phyloP scores from a whole-genome alignment of 768 basidiomycete species.

The Mrakia gelida region DNA sequence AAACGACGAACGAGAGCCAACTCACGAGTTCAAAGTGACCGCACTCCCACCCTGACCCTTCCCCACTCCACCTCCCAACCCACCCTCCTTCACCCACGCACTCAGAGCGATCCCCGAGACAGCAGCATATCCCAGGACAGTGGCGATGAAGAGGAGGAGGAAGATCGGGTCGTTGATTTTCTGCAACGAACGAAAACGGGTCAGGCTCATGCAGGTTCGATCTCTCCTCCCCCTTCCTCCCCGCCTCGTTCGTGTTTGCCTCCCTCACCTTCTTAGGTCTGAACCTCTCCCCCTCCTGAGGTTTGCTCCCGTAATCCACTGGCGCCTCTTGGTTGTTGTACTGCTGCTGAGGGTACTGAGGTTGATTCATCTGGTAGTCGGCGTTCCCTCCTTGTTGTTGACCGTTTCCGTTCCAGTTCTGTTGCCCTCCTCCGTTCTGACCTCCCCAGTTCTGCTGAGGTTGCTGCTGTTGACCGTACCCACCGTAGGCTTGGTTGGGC shows the following conservation, averaged over 20 bases:
- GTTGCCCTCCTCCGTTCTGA: background rate
- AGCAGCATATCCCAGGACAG: constrained; percentile 66
- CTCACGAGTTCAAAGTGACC: constrained; percentile 58
- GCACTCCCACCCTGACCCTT: constrained; percentile 51
- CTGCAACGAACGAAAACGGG: background rate
- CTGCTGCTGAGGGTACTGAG: constrained; percentile 21
- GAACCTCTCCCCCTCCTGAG: constrained; percentile 40
- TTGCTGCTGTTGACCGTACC: constrained; percentile 9
- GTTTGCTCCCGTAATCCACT: constrained; percentile 12
- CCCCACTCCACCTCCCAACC: constrained; percentile 67
- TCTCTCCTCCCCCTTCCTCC: background rate
- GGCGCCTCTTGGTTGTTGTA: background rate
- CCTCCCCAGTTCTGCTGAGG: constrained; percentile 7
- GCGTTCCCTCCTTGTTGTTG: background rate
- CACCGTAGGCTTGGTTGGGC: background rate
- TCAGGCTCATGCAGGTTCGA: background rate
- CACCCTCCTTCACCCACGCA: constrained; percentile 60
- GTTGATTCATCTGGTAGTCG: constrained; percentile 19
- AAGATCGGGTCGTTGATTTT: constrained; percentile 68
- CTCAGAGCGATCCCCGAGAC: constrained; percentile 63
- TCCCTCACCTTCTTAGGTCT: constrained; percentile 50
- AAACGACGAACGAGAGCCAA: background rate
- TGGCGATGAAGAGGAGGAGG: constrained; percentile 65
- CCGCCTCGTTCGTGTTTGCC: background rate
- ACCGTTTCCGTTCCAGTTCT: background rate